Conservation (phyloP, 306 rosid genomes). For the Quercus variabilis region DNA sequence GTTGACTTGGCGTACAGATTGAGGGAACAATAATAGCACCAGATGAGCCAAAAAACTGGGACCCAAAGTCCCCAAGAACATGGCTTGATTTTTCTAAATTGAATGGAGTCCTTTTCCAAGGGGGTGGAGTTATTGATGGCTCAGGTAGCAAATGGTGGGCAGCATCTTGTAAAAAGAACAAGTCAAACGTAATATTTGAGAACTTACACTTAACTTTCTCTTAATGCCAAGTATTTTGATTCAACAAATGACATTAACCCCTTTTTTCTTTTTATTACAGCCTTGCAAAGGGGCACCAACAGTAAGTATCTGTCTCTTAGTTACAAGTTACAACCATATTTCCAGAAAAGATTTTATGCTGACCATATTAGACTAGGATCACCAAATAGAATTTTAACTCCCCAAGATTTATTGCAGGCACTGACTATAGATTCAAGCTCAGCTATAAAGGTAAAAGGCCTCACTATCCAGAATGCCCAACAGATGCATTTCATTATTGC, state of each 20-base stretch:
- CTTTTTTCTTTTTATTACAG: slow-evolving; percentile 37
- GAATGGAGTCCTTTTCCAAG: slow-evolving; percentile 67
- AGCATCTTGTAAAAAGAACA: slow-evolving; percentile 93
- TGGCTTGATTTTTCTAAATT: slow-evolving; percentile 83
- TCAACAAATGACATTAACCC: background rate
- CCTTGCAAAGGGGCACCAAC: slow-evolving; percentile 95
- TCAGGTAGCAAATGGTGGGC: slow-evolving; percentile 99
- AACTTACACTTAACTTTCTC: slow-evolving; percentile 1
- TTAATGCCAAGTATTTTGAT: slow-evolving; percentile 8
- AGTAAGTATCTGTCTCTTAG: slow-evolving; percentile 51
- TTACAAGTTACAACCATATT: background rate
- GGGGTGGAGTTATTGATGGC: slow-evolving; percentile 85
- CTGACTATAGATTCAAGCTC: slow-evolving; percentile 79
- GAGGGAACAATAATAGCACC: slow-evolving; percentile 94
- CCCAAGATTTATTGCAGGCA: slow-evolving; percentile 60
- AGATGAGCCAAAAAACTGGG: slow-evolving; percentile 79
- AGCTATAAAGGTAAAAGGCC: slow-evolving; percentile 63
- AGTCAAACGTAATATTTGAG: slow-evolving; percentile 55
- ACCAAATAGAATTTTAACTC: slow-evolving; percentile 15
- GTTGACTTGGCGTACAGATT: slow-evolving; percentile 45
- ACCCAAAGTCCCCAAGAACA: slow-evolving; percentile 50
- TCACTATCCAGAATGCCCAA: slow-evolving; percentile 85
- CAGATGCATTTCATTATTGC: slow-evolving; percentile 86
- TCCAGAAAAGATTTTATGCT: slow-evolving; percentile 6
- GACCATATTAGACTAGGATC: slow-evolving; percentile 7